Conservation (phyloP, 257 asterid species). For the Verbena officinalis region DNA sequence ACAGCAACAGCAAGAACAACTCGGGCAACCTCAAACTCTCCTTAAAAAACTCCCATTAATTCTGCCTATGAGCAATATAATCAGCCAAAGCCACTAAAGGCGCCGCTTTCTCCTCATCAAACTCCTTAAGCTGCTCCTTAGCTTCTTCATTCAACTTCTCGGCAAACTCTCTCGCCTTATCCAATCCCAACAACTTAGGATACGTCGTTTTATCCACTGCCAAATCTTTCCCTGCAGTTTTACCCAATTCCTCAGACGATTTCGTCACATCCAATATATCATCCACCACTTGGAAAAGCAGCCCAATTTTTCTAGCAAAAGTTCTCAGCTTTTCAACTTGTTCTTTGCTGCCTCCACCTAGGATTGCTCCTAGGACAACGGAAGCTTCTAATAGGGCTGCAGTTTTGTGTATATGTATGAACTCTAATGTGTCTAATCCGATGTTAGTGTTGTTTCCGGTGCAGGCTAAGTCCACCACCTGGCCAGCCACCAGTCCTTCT, state of each 20-base stretch:
- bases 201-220: constrained; percentile 35
- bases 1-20: neutral
- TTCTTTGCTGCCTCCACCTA: constrained; percentile 40
- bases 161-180: constrained; percentile 36
- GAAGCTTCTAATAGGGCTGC: constrained; percentile 45
- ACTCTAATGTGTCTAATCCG: constrained; percentile 38
- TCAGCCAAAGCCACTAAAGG: constrained; percentile 39
- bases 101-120: constrained; percentile 34
- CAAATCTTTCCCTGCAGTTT: constrained; percentile 41
- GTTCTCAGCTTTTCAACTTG: constrained; percentile 40
- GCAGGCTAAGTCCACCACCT: constrained; percentile 39
- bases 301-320: constrained; percentile 42
- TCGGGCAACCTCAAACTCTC: neutral
- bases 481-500: constrained; percentile 51
- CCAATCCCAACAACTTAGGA: constrained; percentile 40
- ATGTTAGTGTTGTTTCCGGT: constrained; percentile 35
- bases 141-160: constrained; percentile 34
- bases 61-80: constrained; percentile 40
- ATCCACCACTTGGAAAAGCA: constrained; percentile 45
- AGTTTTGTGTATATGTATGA: constrained; percentile 47
- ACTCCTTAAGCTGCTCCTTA: constrained; percentile 28
- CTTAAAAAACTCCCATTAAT: neutral
- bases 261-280: constrained; percentile 43
- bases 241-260: constrained; percentile 39
- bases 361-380: constrained; percentile 43